Evolutionary conservation across 129 eudicot genomes (phyloP), one percentile per base, ranked within the genome.

Genomic region (Kitagawia praeruptora): DNA sequence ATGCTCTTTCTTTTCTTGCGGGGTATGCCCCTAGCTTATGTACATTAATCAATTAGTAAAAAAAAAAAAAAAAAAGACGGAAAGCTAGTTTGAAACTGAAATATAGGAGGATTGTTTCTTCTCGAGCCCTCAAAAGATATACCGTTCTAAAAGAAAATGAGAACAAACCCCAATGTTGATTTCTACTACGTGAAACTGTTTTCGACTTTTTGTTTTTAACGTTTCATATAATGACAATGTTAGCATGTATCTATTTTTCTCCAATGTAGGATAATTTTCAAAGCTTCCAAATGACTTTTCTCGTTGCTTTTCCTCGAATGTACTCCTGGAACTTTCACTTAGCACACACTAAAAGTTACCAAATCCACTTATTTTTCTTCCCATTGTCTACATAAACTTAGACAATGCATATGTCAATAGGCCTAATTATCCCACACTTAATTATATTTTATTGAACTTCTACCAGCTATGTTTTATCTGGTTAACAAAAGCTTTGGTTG

Each of bases 91-190:
- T 79, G 41, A 78, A 86, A 83, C 82, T 72, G 78, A 80, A 83
- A 78, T 85, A 89, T 86, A 87, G 93, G 82, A 86, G 87, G 81
- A 82, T 82, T 66, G 80, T 39, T 84, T 90, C 93, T 92, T 53
- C 61, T 53, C 93, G 97, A 92, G 96, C 97, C 97, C 91, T 79
- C 87, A 80, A 85, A 81, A 86, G 16, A 79, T 75, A 85, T 79
- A 47, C 15, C 79, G 51, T 42, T 82, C 66, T 14, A 48, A 42
- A 41, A 79, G 15, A 14, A 47, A 84, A 27, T 21, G 48, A 45
- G 56, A 84, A 44, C 79, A 77, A 28, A 64, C 42, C 18, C 69
- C 79, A 28, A 78, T 75, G 82, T 73, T 77, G n/a, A 76, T 80
- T 61, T 48, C 37, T 13, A 25, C 74, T 40, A 53, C 34, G 37